Evolutionary conservation across 495 filamentous ascomycete species (phyloP), one percentile per base, ranked within the genome.

Genomic region (Penicillium angulare): DNA sequence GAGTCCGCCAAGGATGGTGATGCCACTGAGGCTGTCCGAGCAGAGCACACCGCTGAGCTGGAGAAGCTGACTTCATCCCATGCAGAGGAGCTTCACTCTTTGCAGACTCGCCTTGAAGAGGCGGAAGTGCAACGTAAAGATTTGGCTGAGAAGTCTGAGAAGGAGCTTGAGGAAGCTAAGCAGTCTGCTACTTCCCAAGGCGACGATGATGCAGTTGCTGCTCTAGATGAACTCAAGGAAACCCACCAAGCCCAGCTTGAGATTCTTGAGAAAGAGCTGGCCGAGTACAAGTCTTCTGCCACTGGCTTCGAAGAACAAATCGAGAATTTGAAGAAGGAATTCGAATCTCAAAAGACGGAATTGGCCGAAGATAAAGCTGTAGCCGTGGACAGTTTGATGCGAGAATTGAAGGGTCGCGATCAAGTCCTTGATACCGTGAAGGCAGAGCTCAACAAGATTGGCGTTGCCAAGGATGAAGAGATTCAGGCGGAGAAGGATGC

Each of bases 351-450:
- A 42, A 68, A 67, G 48, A 33, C 55, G 22, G 47, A 61, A 7
- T 41, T 66, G n/a, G 66, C 68, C 15, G 69, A 74, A 35, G 70
- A 77, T 18, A 74, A 77, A 32, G 67, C 66, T 2, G 24, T 61
- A 36, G 62, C 67, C 21, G 53, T 79, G 23, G 69, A 78, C 3
- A 52, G 53, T 16, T 57, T 77, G 16, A 50, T 62, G 9, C 62
- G 63, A 7, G 74, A 77, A 41, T 55, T 77, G 24, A 68, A 72
- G 40, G 73, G 73, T 6, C 66, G 69, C 5, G 66, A 69, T 29
- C 67, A 72, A 20, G 74, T 76, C 3, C 61, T 79, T 29, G 70
- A 72, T 15, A 68, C 71, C 29, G 64, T 79, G 23, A 66, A 76
- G 16, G 57, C 51, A 3, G 75, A 79, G 45, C 64, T 76, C 33